Base-by-base conservation (phyloP, 805 yeast genomes). In the Yamadazyma paraphyllophila region DNA sequence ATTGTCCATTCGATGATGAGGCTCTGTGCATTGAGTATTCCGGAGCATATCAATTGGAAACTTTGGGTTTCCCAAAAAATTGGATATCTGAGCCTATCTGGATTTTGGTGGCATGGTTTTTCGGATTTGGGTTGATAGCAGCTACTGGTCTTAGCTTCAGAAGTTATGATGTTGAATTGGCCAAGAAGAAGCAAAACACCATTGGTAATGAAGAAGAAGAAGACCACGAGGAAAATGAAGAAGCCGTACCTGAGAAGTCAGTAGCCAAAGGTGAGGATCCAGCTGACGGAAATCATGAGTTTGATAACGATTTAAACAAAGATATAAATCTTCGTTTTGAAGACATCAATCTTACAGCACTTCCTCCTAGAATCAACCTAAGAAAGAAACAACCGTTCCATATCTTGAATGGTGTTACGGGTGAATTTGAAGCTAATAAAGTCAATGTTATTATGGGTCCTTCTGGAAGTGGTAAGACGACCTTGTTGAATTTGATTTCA, bases 11-110 rank as follows among this genome's bases (percentile, higher is more conserved):
- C 12, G 44, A 48, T 2, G 46, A 46, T 2, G 49, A 44, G 41
- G 60, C 54, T 7, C 31, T 51, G 11, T 71, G 76, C 49, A 11
- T 38, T 2, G 78, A 77, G 45, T 81, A 74, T 46, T 60, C 78
- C 0, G 92, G 92, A 5, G 55, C 61, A 7, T 75, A 76, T 48
- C 78, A 83, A 36, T 57, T 88, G 12, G 52, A 65, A 0, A 63
- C 73, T 10, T 65, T 85, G 37, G 96, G 95, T 0, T 84, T 77
- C 46, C 80, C 83, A 16, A 54, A 62, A 30, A 64, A 78, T 51
- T 88, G 96, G 95, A 66, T 73, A 7, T 74, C 76, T 0, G 75
- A 80, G 7, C 95, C 96, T 0, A 67, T 83, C 9, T 74, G 81
- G 26, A 80, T 81, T 7, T 60, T 79, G 31, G 55, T 84, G 1